These are phyloP conservation scores for Scenedesmus sp. DNA, from an alignment of 163 green algal species.

Conservation along the genomic window DNA sequence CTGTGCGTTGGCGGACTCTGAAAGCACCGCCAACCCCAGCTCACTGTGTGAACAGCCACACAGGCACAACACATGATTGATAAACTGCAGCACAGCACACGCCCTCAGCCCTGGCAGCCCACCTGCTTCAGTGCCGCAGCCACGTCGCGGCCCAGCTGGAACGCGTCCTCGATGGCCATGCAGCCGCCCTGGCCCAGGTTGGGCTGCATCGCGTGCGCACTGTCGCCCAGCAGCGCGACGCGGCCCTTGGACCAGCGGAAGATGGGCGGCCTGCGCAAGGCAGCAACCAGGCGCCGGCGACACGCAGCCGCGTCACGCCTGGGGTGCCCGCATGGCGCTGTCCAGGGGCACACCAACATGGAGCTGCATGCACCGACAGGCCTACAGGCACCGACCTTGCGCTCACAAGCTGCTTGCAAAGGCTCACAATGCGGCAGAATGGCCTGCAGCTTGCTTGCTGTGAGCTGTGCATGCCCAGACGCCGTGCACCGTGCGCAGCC, in stretches of 20 bases:
- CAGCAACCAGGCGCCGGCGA: not conserved
- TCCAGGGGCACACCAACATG: no score
- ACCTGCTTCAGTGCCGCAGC: not conserved
- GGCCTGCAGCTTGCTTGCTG: not conserved
- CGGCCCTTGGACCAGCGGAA: slow-evolving; percentile 91
- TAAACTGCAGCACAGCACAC: not conserved
- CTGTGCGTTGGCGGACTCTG: no score
- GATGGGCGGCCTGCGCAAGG: slow-evolving; percentile 77
- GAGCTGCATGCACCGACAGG: not conserved
- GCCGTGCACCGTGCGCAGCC: no score
- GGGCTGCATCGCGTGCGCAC: slow-evolving; percentile 98
- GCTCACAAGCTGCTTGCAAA: no score
- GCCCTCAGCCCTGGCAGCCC: not conserved
- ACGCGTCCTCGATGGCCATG: slow-evolving; percentile 98
- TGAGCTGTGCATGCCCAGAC: not conserved
- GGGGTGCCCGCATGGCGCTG: no score
- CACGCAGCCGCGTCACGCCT: not conserved
- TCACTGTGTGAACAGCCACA: not conserved
- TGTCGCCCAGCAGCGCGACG: slow-evolving; percentile 95
- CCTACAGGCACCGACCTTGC: no score
- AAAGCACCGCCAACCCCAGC: not conserved
- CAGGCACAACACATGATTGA: not conserved
- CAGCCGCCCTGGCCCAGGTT: slow-evolving; percentile 97
- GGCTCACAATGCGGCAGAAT: no score
- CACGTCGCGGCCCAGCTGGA: slow-evolving; percentile 88